phyloP scores from a whole-genome alignment of 163 green algal species.

The Smithsoniella earleae region DNA sequence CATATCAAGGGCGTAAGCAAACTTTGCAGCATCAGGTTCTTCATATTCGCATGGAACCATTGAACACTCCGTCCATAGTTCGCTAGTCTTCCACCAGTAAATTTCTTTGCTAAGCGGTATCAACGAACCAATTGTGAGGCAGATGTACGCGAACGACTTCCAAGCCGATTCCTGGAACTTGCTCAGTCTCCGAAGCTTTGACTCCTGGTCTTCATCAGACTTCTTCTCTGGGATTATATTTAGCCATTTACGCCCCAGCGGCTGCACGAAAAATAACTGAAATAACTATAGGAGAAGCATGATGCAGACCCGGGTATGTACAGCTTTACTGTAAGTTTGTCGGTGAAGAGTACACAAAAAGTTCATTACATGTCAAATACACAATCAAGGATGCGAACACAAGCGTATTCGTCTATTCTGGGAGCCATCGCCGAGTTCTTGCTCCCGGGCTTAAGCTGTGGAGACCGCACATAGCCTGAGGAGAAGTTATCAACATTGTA shows the following conservation, averaged over 20 bases:
- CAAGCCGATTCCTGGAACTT: conserved; percentile 19
- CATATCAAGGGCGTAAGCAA: not conserved
- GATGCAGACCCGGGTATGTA: no score
- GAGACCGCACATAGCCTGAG: no score
- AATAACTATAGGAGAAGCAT: no score
- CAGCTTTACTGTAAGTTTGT: no score
- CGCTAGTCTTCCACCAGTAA: not conserved
- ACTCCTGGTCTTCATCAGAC: not conserved
- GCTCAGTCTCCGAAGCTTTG: not conserved
- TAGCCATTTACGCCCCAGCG: not conserved
- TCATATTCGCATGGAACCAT: conserved; percentile 1
- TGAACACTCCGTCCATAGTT: not conserved
- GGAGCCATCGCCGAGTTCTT: no score
- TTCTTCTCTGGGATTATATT: not conserved
- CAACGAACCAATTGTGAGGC: not conserved
- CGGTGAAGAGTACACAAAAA: no score
- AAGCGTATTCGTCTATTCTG: no score
- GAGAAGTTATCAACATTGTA: no score
- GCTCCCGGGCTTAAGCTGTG: no score
- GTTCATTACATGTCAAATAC: no score
- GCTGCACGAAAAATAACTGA: not conserved
- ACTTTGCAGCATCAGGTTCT: not conserved
- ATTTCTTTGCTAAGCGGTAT: not conserved
- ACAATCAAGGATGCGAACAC: no score
- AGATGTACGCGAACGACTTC: conserved; percentile 5